Conservation (phyloP, 495 filamentous ascomycete genomes). For the Neurospora africana region DNA sequence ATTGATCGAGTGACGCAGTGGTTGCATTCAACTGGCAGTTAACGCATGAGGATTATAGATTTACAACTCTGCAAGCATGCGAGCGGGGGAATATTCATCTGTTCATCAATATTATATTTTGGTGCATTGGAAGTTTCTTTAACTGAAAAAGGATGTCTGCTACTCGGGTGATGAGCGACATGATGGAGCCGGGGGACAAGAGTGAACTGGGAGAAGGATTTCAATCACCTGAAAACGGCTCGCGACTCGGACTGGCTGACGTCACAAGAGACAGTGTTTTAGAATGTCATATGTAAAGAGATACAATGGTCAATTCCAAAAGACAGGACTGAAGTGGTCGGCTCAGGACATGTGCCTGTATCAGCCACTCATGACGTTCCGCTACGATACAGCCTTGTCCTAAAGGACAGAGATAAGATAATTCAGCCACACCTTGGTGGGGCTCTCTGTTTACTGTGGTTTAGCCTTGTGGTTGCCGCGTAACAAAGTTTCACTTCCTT, state of each 20-base stretch:
- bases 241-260: neutral
- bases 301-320: neutral
- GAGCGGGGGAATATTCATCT: neutral
- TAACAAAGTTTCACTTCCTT: constrained; percentile 1
- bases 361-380: neutral
- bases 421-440: neutral
- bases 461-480: neutral
- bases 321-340: neutral
- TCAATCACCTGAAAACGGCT: neutral
- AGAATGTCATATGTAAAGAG: neutral
- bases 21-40: neutral
- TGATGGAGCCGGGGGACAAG: neutral
- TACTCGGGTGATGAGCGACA: neutral
- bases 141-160: neutral
- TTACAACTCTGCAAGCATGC: neutral
- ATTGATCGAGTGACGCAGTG: neutral
- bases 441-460: neutral
- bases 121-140: neutral
- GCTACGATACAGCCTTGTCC: neutral
- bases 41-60: neutral
- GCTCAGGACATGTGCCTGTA: neutral
- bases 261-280: neutral
- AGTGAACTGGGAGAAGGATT: neutral
- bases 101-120: neutral
- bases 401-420: neutral